phyloP scores from a whole-genome alignment of 371 early-diverging fungal species.

The Syncephalis plumigaleata region DNA sequence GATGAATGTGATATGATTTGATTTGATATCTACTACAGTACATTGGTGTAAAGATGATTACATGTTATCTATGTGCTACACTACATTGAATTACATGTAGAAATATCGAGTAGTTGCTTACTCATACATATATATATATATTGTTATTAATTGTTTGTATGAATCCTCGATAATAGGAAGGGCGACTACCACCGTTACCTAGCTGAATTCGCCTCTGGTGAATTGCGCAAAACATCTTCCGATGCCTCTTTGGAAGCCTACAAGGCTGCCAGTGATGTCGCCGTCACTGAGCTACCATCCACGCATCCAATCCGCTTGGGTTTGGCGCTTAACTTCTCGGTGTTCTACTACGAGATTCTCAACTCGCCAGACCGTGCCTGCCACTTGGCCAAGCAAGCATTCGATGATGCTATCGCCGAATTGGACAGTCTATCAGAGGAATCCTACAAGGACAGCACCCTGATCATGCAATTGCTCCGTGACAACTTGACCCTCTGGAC shows the following conservation, averaged over 20 bases:
- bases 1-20: background rate
- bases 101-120: too few relatives aligned
- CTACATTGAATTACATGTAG: too few relatives aligned
- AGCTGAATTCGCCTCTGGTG: slow-evolving; percentile 90
- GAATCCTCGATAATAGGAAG: slow-evolving; percentile 61
- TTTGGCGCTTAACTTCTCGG: slow-evolving; percentile 98
- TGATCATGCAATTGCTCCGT: slow-evolving; percentile 99
- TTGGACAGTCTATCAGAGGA: slow-evolving; percentile 98
- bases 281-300: slow-evolving; percentile 83
- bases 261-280: slow-evolving; percentile 90
- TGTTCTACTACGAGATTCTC: slow-evolving; percentile 99
- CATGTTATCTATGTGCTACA: too few relatives aligned
- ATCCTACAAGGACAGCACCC: slow-evolving; percentile 99
- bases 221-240: slow-evolving; percentile 74
- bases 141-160: too few relatives aligned
- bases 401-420: slow-evolving; percentile 99
- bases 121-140: too few relatives aligned
- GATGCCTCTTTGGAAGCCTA: slow-evolving; percentile 89
- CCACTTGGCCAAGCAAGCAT: slow-evolving; percentile 97
- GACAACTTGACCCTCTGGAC: slow-evolving; percentile 99
- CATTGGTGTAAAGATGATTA: too few relatives aligned
- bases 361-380: slow-evolving; percentile 98
- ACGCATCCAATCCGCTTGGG: slow-evolving; percentile 99
- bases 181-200: slow-evolving; percentile 99
- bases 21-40: background rate